phyloP scores from a whole-genome alignment of 225 moss, liverwort and hornwort genomes.

The Polytrichum formosum region DNA sequence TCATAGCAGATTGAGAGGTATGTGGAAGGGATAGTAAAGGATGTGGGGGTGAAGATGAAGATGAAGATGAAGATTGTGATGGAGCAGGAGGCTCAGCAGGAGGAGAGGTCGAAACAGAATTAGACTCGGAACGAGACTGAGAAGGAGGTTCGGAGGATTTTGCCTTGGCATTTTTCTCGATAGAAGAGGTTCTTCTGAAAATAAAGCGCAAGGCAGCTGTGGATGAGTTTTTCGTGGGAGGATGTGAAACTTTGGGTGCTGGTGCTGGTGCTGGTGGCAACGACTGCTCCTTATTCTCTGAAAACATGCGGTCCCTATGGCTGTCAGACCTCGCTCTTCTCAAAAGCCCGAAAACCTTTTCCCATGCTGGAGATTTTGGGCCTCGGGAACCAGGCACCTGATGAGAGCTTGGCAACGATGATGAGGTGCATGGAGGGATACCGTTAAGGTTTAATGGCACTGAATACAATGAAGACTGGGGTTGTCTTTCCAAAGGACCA shows the following conservation, averaged over 20 bases:
- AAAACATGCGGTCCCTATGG: slow-evolving; percentile 59
- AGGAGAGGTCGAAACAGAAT: slow-evolving; percentile 2
- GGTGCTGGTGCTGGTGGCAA: slow-evolving; percentile 21
- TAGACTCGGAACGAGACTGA: slow-evolving; percentile 16
- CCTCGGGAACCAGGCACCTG: slow-evolving; percentile 37
- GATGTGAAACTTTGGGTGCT: slow-evolving; percentile 19
- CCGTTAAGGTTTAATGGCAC: slow-evolving; percentile 41
- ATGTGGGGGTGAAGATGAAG: slow-evolving; percentile 21
- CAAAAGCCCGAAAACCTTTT: slow-evolving; percentile 73
- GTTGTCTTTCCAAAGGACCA: slow-evolving; percentile 36
- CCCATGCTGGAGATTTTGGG: slow-evolving; percentile 79
- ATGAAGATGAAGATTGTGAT: slow-evolving; percentile 3
- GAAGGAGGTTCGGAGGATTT: slow-evolving; percentile 13
- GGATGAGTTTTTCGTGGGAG: slow-evolving; percentile 26
- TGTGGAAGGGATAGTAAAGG: background rate
- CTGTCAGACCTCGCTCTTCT: slow-evolving; percentile 81
- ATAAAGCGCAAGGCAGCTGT: slow-evolving; percentile 53
- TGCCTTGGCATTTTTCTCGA: slow-evolving; percentile 32
- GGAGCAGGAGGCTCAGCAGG: slow-evolving; percentile 13
- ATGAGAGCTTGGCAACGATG: slow-evolving; percentile 15
- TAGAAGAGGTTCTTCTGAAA: slow-evolving; percentile 45
- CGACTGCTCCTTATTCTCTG: slow-evolving; percentile 39
- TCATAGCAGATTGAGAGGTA: slow-evolving; percentile 18
- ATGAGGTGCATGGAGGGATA: slow-evolving; percentile 16
- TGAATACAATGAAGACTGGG: slow-evolving; percentile 28